Evolutionary conservation across 768 basidiomycete species (phyloP).

Genomic region (Lyophyllum atratum): DNA sequence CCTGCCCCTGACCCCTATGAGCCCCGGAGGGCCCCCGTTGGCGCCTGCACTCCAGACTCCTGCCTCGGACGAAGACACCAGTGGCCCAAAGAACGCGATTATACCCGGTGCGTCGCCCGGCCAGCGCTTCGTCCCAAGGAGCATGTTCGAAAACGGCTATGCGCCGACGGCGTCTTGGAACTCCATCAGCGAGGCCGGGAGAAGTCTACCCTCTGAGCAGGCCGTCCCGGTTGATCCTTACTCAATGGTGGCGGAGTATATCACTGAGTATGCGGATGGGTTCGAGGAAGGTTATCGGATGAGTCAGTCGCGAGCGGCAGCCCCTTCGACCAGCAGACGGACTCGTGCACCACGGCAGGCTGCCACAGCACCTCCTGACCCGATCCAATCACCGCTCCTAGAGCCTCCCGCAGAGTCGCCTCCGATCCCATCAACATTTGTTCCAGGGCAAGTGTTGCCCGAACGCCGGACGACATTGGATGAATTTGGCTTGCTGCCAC

Average conservation of each 20-base stretch:
- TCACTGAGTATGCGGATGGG: slow-evolving; percentile 27
- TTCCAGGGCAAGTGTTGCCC: no score
- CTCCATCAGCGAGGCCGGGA: not conserved
- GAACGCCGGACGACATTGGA: not conserved
- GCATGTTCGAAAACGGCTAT: slow-evolving; percentile 1
- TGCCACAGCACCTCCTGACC: not conserved
- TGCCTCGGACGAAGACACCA: slow-evolving; percentile 1
- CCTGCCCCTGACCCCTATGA: not conserved
- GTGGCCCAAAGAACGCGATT: slow-evolving; percentile 26
- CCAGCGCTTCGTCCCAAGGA: slow-evolving; percentile 28
- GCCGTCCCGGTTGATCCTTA: slow-evolving; percentile 28
- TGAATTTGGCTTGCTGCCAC: not conserved
- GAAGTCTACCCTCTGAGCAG: not conserved
- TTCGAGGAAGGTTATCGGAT: slow-evolving; percentile 24
- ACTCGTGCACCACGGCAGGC: not conserved
- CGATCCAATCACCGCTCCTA: not conserved
- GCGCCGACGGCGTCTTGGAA: not conserved
- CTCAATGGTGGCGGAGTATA: slow-evolving; percentile 21
- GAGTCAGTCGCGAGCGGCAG: not conserved
- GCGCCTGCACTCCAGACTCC: not conserved
- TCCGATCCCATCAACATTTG: no score
- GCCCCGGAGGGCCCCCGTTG: not conserved
- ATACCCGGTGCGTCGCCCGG: slow-evolving; percentile 32
- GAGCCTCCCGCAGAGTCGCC: not conserved
- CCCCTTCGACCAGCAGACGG: not conserved